phyloP scores from a whole-genome alignment of 148 eudicot species.

The Polygonum aviculare region DNA sequence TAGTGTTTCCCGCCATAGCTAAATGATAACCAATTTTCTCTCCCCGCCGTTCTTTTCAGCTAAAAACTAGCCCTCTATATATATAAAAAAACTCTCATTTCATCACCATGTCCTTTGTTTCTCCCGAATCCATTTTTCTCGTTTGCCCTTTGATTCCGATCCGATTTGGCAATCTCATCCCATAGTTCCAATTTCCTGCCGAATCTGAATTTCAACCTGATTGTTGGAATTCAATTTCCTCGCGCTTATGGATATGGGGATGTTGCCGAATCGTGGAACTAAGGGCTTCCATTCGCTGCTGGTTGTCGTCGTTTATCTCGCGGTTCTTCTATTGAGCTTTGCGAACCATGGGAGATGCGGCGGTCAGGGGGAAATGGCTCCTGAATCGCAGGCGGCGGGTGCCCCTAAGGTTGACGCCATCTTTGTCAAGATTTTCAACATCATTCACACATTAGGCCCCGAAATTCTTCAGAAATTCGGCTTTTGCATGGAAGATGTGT shows the following conservation, averaged over 20 bases:
- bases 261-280: neutral
- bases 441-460: slow-evolving; percentile 2
- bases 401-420: neutral
- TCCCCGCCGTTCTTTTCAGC: slow-evolving; percentile 4
- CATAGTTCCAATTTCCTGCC: neutral
- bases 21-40: neutral
- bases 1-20: slow-evolving; percentile 1
- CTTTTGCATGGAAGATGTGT: slow-evolving; percentile 11
- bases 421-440: neutral
- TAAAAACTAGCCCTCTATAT: neutral
- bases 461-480: slow-evolving; percentile 1
- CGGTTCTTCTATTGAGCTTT: neutral
- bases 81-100: neutral
- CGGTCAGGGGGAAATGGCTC: neutral
- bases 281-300: neutral
- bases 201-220: neutral
- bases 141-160: neutral
- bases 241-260: neutral
- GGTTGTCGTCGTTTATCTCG: neutral
- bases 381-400: neutral
- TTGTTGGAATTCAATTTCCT: neutral
- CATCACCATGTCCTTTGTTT: neutral
- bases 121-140: neutral
- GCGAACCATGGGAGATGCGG: neutral
- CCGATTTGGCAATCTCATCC: neutral